These are phyloP conservation scores for Wickerhamomyces bisporus DNA, from an alignment of 805 yeast species.

Conservation along the genomic window DNA sequence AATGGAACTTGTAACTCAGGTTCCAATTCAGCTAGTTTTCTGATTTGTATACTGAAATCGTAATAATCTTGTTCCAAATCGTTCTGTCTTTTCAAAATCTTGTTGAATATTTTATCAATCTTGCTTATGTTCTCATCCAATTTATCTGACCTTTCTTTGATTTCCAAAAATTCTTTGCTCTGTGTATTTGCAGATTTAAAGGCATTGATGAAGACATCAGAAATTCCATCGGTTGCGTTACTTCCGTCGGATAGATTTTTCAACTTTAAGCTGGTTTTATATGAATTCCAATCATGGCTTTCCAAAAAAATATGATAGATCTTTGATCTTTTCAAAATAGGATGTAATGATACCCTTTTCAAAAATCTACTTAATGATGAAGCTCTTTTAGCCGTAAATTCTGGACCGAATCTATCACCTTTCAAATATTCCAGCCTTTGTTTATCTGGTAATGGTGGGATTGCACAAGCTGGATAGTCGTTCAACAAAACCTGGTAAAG, in stretches of 20 bases:
- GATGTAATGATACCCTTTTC: slow-evolving; percentile 69
- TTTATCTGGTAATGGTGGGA: slow-evolving; percentile 94
- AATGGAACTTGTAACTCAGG: slow-evolving; percentile 32
- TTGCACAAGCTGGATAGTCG: slow-evolving; percentile 79
- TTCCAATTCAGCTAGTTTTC: slow-evolving; percentile 58
- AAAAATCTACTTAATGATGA: slow-evolving; percentile 75
- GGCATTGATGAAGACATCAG: slow-evolving; percentile 92
- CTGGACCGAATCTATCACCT: slow-evolving; percentile 85
- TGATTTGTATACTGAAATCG: slow-evolving; percentile 64
- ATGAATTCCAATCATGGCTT: slow-evolving; percentile 68
- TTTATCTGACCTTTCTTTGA: slow-evolving; percentile 76
- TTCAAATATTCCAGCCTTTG: slow-evolving; percentile 86
- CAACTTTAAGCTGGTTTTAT: slow-evolving; percentile 49
- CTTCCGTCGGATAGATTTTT: slow-evolving; percentile 12
- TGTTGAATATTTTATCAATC: slow-evolving; percentile 72
- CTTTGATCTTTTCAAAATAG: slow-evolving; percentile 61
- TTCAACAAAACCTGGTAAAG: slow-evolving; percentile 67
- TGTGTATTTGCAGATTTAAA: slow-evolving; percentile 69
- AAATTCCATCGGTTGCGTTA: slow-evolving; percentile 55
- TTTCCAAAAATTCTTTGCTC: slow-evolving; percentile 74
- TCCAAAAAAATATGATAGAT: slow-evolving; percentile 69
- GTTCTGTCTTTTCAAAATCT: slow-evolving; percentile 65
- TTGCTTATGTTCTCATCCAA: slow-evolving; percentile 76
- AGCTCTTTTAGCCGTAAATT: slow-evolving; percentile 79
- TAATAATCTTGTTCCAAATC: slow-evolving; percentile 71